Percentiles rank a stretch among this genome's conserved stretches.
Conservation (phyloP, 106 monocot species). For the Allium fistulosum region DNA sequence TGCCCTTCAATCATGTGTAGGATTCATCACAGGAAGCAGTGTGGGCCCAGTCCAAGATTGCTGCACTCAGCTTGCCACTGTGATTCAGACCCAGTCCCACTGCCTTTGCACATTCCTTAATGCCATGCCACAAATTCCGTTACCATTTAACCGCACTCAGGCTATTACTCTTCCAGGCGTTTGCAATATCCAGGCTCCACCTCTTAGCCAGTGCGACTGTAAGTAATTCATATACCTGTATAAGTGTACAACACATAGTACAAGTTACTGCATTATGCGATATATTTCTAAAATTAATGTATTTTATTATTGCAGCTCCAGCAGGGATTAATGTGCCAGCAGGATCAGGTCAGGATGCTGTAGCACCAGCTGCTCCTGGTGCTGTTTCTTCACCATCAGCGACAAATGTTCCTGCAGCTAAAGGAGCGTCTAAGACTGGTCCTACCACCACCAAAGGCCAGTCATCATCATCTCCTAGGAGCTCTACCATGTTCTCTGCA, state of each 20-base stretch:
- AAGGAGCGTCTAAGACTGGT: slow-evolving; percentile 4
- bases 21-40: no score
- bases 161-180: no score
- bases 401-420: not conserved
- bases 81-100: no score
- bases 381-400: not conserved
- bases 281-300: not conserved
- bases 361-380: not conserved
- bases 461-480: not conserved
- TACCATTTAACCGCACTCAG: not conserved
- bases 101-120: not conserved
- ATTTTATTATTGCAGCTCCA: not conserved
- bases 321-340: not conserved
- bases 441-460: not conserved
- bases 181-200: no score
- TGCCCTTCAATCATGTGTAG: no score
- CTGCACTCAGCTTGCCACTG: no score
- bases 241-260: not conserved
- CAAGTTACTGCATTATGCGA: not conserved
- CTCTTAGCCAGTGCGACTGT: no score
- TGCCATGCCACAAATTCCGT: not conserved
- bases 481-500: not conserved
- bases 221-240: not conserved
- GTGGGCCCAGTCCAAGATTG: no score
- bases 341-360: no score